Evolutionary conservation across 2,329 filamentous ascomycete species (phyloP).

Genomic region (Fusarium sulawesiense): DNA sequence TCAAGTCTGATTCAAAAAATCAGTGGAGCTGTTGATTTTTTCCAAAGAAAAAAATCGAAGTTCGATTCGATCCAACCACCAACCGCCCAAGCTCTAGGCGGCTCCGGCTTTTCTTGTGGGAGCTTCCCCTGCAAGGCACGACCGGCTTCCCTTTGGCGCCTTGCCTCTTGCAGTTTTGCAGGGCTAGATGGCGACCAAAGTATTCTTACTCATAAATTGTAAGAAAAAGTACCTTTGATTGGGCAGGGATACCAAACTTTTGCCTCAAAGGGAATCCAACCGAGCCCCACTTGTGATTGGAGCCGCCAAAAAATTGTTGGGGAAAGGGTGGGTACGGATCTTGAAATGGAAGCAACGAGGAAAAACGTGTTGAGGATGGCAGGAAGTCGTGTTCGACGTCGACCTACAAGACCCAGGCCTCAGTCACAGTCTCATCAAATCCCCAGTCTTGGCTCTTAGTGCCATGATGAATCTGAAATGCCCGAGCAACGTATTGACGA

Average conservation of each 20-base stretch:
- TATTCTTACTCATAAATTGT: background rate
- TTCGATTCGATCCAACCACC: conserved; percentile 18
- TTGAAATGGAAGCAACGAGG: conserved; percentile 10
- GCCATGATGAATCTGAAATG: conserved; percentile 1
- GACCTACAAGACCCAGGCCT: conserved; percentile 23
- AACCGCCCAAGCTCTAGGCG: conserved; percentile 23
- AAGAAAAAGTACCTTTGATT: conserved; percentile 6
- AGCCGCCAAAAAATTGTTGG: conserved; percentile 48
- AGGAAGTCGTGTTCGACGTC: conserved; percentile 32
- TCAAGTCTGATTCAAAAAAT: background rate
- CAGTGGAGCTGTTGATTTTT: conserved; percentile 20
- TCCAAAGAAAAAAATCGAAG: conserved; percentile 1
- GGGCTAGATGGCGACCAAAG: conserved; percentile 16
- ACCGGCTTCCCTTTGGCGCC: conserved; percentile 27
- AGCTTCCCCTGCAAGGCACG: conserved; percentile 41
- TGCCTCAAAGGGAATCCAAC: conserved; percentile 25
- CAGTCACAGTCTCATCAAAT: conserved; percentile 1
- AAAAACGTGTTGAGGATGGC: conserved; percentile 41
- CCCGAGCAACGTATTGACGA: conserved; percentile 1
- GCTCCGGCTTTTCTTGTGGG: conserved; percentile 25
- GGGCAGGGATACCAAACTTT: conserved; percentile 7
- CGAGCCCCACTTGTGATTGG: conserved; percentile 38
- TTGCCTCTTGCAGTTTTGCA: conserved; percentile 28
- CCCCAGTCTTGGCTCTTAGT: conserved; percentile 1
- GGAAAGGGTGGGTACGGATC: conserved; percentile 44